phyloP scores from a whole-genome alignment of 257 asterid genomes.

The Rauvolfia tetraphylla region DNA sequence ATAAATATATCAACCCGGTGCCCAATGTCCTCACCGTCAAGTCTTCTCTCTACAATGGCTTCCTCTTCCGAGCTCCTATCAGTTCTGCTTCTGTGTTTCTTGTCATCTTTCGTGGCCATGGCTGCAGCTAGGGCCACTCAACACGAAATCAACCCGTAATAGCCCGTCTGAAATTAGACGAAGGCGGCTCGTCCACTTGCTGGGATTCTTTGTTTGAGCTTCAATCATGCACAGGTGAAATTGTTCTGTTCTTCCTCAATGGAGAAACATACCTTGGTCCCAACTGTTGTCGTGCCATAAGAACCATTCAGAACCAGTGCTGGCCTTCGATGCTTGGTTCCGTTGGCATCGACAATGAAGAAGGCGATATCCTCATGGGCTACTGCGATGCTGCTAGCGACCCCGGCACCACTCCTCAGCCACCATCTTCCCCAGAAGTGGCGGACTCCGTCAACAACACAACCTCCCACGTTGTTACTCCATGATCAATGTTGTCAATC shows the following conservation, averaged over 20 bases:
- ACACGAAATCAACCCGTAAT: slow-evolving; percentile 18
- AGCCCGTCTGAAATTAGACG: slow-evolving; percentile 33
- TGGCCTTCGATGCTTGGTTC: slow-evolving; percentile 70
- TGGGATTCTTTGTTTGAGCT: slow-evolving; percentile 68
- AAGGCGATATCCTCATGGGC: slow-evolving; percentile 53
- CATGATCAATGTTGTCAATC: not conserved
- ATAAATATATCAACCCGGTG: not conserved
- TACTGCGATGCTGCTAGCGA: slow-evolving; percentile 43
- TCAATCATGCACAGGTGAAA: slow-evolving; percentile 63
- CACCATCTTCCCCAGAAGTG: not conserved
- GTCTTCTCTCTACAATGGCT: slow-evolving; percentile 23
- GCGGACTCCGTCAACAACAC: not conserved
- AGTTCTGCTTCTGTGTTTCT: slow-evolving; percentile 8
- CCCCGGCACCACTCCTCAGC: not conserved
- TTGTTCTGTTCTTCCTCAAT: slow-evolving; percentile 57
- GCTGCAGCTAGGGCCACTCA: slow-evolving; percentile 29
- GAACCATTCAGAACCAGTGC: slow-evolving; percentile 51
- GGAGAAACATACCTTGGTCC: slow-evolving; percentile 60
- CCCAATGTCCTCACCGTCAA: not conserved
- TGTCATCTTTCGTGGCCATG: slow-evolving; percentile 22
- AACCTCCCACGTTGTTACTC: not conserved
- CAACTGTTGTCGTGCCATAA: slow-evolving; percentile 55
- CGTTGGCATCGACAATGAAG: slow-evolving; percentile 56
- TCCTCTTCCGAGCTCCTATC: slow-evolving; percentile 19
- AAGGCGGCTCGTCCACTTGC: slow-evolving; percentile 39